phyloP scores from a whole-genome alignment of 768 basidiomycete species.

The Fibroporia radiculosa region DNA sequence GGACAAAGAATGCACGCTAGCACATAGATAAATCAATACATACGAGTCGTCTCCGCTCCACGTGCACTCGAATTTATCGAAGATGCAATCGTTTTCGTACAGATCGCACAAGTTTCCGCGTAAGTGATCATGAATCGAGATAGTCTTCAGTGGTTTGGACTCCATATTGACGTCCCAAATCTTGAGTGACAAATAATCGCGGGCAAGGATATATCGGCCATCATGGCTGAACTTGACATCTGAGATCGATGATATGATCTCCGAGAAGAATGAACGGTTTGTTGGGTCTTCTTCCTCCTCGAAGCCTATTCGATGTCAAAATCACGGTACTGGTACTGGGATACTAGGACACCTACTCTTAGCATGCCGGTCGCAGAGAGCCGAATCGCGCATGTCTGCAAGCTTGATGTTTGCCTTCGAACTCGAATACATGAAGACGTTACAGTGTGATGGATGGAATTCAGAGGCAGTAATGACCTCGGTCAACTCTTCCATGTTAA shows the following conservation, averaged over 20 bases:
- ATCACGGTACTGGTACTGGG: neutral
- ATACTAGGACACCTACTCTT: slow-evolving; percentile 61
- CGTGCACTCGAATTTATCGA: slow-evolving; percentile 99
- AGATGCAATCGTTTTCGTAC: slow-evolving; percentile 99
- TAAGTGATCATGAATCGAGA: slow-evolving; percentile 97
- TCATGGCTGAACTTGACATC: slow-evolving; percentile 99
- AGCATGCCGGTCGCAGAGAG: slow-evolving; percentile 90
- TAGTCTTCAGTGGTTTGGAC: slow-evolving; percentile 90
- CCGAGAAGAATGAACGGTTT: slow-evolving; percentile 97
- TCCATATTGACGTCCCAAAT: slow-evolving; percentile 99
- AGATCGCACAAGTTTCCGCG: slow-evolving; percentile 96
- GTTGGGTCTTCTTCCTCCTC: slow-evolving; percentile 99
- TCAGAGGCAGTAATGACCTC: slow-evolving; percentile 99
- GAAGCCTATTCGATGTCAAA: slow-evolving; percentile 48
- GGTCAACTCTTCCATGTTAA: slow-evolving; percentile 99
- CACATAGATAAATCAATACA: slow-evolving; percentile 28
- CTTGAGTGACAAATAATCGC: slow-evolving; percentile 96
- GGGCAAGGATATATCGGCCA: slow-evolving; percentile 91
- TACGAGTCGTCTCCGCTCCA: slow-evolving; percentile 96
- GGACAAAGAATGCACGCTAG: neutral
- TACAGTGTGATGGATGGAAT: slow-evolving; percentile 97
- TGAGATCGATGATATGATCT: slow-evolving; percentile 99
- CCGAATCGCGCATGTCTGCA: slow-evolving; percentile 98
- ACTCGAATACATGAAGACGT: slow-evolving; percentile 98
- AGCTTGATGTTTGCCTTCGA: slow-evolving; percentile 99